These are phyloP conservation scores for Rheum nobile DNA, from an alignment of 148 eudicot species.

Conservation along the genomic window DNA sequence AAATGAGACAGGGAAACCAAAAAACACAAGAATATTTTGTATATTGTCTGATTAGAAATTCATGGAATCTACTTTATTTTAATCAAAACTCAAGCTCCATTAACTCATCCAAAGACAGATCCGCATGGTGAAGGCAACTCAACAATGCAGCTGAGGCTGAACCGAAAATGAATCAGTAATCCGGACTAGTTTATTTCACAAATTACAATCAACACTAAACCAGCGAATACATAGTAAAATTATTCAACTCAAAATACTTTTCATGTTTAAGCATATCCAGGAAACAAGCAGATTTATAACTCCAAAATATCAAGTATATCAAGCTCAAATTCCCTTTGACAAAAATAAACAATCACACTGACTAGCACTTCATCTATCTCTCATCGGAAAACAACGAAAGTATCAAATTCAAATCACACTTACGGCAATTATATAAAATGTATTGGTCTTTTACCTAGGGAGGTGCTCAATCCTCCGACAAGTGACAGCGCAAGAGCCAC, in stretches of 20 bases:
- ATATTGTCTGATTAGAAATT: background rate
- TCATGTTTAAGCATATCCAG: background rate
- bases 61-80: background rate
- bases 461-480: slow-evolving; percentile 94
- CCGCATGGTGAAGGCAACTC: background rate
- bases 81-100: background rate
- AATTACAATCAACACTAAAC: background rate
- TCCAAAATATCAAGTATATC: background rate
- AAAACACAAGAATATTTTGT: background rate
- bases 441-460: slow-evolving; percentile 36
- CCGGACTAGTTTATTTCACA: background rate
- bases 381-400: background rate
- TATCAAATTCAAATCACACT: background rate
- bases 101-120: background rate
- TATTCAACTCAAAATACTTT: background rate
- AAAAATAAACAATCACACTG: background rate
- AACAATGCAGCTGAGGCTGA: background rate
- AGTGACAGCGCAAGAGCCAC: slow-evolving; percentile 90
- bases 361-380: background rate
- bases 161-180: background rate
- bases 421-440: background rate
- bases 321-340: background rate
- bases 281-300: background rate
- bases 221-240: background rate
- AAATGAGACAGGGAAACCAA: background rate